Percentiles rank a stretch among this genome's conserved stretches.
Conservation (phyloP, 2,329 filamentous ascomycete genomes). For the Daldinia eschscholtzii region DNA sequence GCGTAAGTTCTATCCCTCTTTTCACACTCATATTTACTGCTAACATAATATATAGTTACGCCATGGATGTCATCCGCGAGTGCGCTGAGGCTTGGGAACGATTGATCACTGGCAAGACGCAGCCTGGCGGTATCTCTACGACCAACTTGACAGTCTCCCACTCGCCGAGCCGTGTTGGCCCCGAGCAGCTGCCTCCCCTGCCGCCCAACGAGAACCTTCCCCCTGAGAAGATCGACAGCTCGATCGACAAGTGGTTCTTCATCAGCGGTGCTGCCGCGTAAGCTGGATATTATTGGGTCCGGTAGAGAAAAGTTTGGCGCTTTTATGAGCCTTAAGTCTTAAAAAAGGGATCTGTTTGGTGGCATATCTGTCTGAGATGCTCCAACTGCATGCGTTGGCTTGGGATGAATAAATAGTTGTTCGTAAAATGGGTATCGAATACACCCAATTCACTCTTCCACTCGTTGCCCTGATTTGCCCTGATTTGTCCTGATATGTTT, state of each 20-base stretch:
- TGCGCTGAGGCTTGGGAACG: constrained; percentile 98
- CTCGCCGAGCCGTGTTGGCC: constrained; percentile 78
- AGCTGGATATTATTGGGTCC: constrained; percentile 49
- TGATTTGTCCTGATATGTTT: background rate
- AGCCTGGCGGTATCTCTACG: constrained; percentile 80
- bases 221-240: constrained; percentile 91
- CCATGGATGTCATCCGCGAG: constrained; percentile 94
- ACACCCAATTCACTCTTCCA: background rate
- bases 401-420: constrained; percentile 25
- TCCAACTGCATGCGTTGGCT: constrained; percentile 27
- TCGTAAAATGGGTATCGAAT: constrained; percentile 10
- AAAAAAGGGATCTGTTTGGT: constrained; percentile 44
- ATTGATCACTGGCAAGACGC: constrained; percentile 90
- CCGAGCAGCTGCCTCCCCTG: constrained; percentile 79
- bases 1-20: constrained; percentile 65
- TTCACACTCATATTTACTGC: constrained; percentile 22
- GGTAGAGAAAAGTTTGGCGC: constrained; percentile 51
- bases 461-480: background rate
- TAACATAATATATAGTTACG: constrained; percentile 72
- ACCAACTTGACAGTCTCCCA: constrained; percentile 83
- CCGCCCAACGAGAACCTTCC: constrained; percentile 82
- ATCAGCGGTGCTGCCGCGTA: constrained; percentile 95
- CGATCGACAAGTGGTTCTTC: constrained; percentile 99
- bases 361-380: constrained; percentile 30
- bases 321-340: constrained; percentile 29